These are phyloP conservation scores for Claviceps pazoutovae DNA, from an alignment of 2,329 filamentous ascomycete species.

Conservation along the genomic window DNA sequence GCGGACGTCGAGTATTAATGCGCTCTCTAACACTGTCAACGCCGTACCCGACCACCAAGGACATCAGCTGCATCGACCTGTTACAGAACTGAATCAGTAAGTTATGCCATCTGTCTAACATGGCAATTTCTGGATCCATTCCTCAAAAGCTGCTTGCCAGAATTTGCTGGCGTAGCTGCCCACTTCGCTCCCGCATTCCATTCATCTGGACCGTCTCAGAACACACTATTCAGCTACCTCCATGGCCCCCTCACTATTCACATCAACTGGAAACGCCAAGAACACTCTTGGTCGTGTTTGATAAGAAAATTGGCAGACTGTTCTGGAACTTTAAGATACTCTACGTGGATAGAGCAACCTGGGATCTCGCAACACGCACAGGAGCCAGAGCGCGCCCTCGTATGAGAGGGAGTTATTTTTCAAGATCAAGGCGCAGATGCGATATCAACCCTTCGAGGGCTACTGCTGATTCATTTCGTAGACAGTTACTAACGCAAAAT, in stretches of 20 bases:
- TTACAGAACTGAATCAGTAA: neutral
- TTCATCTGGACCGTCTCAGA: constrained; percentile 2
- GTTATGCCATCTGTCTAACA: neutral
- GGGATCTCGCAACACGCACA: neutral
- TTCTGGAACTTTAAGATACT: neutral
- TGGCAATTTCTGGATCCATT: neutral
- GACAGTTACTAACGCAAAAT: neutral
- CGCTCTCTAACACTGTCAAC: neutral
- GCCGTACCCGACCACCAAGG: neutral
- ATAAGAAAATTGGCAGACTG: neutral
- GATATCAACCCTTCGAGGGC: neutral
- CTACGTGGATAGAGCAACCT: neutral
- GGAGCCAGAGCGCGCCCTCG: neutral
- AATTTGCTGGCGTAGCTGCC: neutral
- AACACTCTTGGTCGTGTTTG: neutral
- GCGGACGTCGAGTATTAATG: neutral
- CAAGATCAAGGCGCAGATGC: neutral
- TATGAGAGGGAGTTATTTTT: neutral
- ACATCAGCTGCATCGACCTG: neutral
- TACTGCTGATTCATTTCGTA: too few species aligned
- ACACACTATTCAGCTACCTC: neutral
- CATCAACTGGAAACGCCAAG: neutral
- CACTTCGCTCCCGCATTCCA: constrained; percentile 4
- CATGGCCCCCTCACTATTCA: neutral
- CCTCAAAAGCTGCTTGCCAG: neutral